A percentile compares a stretch with the other conserved stretches of the same genome.
Evolutionary conservation across 2,329 filamentous ascomycete species (phyloP).

Genomic region (Zymoseptoria brevis): DNA sequence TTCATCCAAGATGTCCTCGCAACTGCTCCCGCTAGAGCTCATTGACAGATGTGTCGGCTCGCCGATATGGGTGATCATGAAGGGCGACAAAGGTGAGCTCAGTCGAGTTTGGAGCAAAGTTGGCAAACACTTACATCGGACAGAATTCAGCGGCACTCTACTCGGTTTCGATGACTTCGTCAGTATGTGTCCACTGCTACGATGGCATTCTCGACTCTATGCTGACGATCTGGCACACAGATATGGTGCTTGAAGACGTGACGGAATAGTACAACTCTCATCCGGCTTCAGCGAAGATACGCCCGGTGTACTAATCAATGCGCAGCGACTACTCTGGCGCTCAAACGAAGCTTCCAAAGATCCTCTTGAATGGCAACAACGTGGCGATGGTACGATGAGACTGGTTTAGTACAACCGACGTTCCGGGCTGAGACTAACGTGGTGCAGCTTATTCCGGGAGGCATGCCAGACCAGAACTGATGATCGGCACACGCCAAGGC

Average conservation of each 20-base stretch:
- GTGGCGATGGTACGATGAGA: slow-evolving; percentile 80
- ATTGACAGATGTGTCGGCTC: slow-evolving; percentile 99
- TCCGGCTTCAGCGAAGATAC: background rate
- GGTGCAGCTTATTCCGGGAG: slow-evolving; percentile 20
- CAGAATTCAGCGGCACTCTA: slow-evolving; percentile 92
- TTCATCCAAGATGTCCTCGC: slow-evolving; percentile 19
- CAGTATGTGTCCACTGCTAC: slow-evolving; percentile 59
- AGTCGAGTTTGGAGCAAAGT: slow-evolving; percentile 3
- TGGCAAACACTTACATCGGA: slow-evolving; percentile 3
- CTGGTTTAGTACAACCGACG: background rate
- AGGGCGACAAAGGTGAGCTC: slow-evolving; percentile 82
- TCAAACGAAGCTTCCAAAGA: slow-evolving; percentile 81
- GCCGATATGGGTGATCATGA: slow-evolving; percentile 98
- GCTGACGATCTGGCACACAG: slow-evolving; percentile 39
- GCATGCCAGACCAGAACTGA: slow-evolving; percentile 20
- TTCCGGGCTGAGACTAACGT: slow-evolving; percentile 1
- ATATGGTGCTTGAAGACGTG: slow-evolving; percentile 97
- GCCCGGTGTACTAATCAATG: slow-evolving; percentile 1
- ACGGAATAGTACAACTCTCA: slow-evolving; percentile 69
- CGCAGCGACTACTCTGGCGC: slow-evolving; percentile 80
- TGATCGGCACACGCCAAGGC: background rate
- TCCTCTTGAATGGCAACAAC: slow-evolving; percentile 94
- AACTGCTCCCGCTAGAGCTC: slow-evolving; percentile 55
- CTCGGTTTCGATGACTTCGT: slow-evolving; percentile 99
- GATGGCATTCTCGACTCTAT: background rate